Conservation (phyloP, 129 eudicot genomes). For the Silybum marianum region DNA sequence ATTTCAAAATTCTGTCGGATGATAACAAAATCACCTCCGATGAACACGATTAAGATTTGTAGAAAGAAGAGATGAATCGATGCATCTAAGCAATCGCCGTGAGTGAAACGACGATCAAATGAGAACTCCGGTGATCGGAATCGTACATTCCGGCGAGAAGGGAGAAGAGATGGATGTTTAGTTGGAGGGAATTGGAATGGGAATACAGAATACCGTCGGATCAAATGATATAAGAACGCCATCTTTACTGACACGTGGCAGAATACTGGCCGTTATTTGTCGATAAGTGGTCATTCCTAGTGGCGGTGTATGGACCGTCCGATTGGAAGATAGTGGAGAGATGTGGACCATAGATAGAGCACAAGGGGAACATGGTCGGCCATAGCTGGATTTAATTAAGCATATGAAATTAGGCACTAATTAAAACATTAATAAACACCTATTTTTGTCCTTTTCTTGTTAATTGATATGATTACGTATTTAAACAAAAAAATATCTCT, state of each 20-base stretch:
- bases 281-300: conserved; percentile 44
- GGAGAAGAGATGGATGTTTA: not conserved
- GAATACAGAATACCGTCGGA: conserved; percentile 58
- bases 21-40: not conserved
- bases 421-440: conserved; percentile 1
- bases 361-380: conserved; percentile 39
- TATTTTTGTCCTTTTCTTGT: not conserved
- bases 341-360: conserved; percentile 41
- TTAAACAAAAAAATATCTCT: too few species aligned
- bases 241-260: conserved; percentile 47
- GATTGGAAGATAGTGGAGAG: conserved; percentile 45
- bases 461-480: not conserved
- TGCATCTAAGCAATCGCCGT: not conserved
- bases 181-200: conserved; percentile 30
- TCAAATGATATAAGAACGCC: conserved; percentile 50
- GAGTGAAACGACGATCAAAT: not conserved
- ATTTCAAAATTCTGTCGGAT: not conserved
- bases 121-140: conserved; percentile 7
- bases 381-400: conserved; percentile 16
- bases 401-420: conserved; percentile 3
- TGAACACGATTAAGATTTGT: not conserved
- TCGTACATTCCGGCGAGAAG: not conserved
- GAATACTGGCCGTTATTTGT: conserved; percentile 38
- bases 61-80: not conserved
- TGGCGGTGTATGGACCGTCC: conserved; percentile 21